Conservation (phyloP, 805 yeast genomes). For the Sugiyamaella mastotermitis region DNA sequence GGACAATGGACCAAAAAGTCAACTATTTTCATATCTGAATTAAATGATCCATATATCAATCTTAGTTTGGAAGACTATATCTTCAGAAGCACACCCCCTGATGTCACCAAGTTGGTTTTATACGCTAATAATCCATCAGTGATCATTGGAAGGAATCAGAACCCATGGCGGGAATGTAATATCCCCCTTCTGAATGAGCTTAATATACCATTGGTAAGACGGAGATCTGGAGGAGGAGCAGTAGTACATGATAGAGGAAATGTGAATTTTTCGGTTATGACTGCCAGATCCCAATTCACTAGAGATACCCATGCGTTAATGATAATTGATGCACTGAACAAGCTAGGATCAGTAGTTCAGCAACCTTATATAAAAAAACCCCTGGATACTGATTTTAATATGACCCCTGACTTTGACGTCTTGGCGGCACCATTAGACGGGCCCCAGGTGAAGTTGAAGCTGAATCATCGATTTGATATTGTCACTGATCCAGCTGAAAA, state of each 20-base stretch:
- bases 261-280: conserved; percentile 76
- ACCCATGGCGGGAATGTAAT: conserved; percentile 85
- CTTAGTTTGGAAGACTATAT: conserved; percentile 78
- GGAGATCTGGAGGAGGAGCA: conserved; percentile 93
- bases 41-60: conserved; percentile 65
- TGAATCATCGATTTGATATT: conserved; percentile 80
- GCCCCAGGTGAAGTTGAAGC: conserved; percentile 31
- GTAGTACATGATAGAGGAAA: conserved; percentile 93
- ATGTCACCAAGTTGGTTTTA: conserved; percentile 42
- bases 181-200: conserved; percentile 45
- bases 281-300: conserved; percentile 57
- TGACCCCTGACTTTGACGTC: not conserved
- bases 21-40: conserved; percentile 46
- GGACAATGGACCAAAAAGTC: conserved; percentile 2
- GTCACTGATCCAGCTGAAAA: conserved; percentile 33
- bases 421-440: conserved; percentile 10
- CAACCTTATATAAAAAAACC: too few relatives aligned
- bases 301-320: conserved; percentile 46
- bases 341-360: conserved; percentile 13
- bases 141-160: conserved; percentile 95
- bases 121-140: conserved; percentile 79
- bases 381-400: not conserved
- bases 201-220: conserved; percentile 62
- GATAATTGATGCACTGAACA: conserved; percentile 38
- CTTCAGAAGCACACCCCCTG: conserved; percentile 55